Conservation (phyloP, 208 protist species). For the Phytomonas sp. region DNA sequence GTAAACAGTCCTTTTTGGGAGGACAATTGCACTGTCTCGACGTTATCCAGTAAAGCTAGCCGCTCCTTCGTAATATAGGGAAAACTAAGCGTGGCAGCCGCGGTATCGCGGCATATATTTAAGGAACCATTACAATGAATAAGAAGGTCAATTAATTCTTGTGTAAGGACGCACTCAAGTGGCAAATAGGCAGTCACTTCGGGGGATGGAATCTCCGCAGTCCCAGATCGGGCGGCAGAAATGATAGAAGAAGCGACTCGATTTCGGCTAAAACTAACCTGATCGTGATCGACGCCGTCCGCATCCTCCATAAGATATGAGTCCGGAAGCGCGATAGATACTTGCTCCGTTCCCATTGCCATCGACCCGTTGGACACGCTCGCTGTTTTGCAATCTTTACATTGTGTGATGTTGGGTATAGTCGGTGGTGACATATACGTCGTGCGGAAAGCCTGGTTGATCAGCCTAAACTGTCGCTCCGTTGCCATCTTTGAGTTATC, state of each 20-base stretch:
- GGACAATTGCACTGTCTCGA: slow-evolving; percentile 44
- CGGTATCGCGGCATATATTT: slow-evolving; percentile 16
- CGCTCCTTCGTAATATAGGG: slow-evolving; percentile 65
- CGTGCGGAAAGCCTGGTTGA: not conserved
- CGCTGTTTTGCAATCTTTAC: not conserved
- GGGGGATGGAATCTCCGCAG: not conserved
- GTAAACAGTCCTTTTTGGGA: slow-evolving; percentile 35
- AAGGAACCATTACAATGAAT: slow-evolving; percentile 19
- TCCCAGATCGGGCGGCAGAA: not conserved
- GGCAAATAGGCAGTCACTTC: not conserved
- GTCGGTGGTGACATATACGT: not conserved
- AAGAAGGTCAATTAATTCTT: slow-evolving; percentile 9
- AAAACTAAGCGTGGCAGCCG: slow-evolving; percentile 30
- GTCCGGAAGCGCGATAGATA: not conserved
- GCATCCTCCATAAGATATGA: not conserved
- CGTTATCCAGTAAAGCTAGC: slow-evolving; percentile 35
- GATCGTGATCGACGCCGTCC: not conserved
- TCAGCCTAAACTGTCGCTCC: not conserved
- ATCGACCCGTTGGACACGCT: not conserved
- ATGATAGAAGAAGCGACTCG: not conserved
- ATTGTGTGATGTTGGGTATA: not conserved
- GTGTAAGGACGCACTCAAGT: slow-evolving; percentile 8
- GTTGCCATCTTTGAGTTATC: not conserved
- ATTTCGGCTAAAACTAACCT: not conserved
- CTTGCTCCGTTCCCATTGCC: not conserved